These are phyloP conservation scores for Hypoxylon cercidicola DNA, from an alignment of 495 filamentous ascomycete genomes.

Conservation along the genomic window DNA sequence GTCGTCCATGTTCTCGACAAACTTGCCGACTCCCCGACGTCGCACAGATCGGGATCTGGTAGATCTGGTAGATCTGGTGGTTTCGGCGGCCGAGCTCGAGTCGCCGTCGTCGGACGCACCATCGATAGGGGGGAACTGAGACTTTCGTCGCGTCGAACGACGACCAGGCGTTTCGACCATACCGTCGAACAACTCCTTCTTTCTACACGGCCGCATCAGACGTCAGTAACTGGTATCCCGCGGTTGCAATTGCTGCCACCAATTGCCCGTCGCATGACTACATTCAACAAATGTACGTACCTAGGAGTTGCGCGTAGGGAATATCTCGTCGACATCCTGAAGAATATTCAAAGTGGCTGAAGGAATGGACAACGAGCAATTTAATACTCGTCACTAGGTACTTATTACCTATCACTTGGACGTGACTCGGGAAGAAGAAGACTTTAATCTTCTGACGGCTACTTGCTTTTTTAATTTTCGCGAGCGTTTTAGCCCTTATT, in stretches of 20 bases:
- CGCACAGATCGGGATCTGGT: constrained; percentile 41
- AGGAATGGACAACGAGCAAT: constrained; percentile 42
- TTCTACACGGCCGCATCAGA: constrained; percentile 43
- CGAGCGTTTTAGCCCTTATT: constrained; percentile 19
- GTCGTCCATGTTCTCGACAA: constrained; percentile 58
- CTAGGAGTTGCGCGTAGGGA: constrained; percentile 48
- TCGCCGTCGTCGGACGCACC: constrained; percentile 57
- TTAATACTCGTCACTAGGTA: constrained; percentile 35
- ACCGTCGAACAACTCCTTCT: constrained; percentile 63
- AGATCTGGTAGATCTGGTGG: constrained; percentile 33
- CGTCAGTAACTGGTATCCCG: constrained; percentile 6
- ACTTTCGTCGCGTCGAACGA: constrained; percentile 53
- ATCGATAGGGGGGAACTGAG: constrained; percentile 48
- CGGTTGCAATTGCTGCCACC: not conserved
- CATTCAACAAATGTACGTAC: constrained; percentile 31
- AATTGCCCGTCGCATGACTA: not conserved
- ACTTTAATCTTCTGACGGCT: not conserved
- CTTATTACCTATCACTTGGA: too few relatives aligned
- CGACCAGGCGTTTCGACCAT: constrained; percentile 60
- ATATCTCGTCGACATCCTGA: constrained; percentile 44
- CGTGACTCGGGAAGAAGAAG: too few relatives aligned
- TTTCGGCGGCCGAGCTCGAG: constrained; percentile 56
- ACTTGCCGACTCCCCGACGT: constrained; percentile 55
- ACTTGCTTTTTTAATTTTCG: constrained; percentile 35
- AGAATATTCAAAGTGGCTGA: constrained; percentile 10